These are phyloP conservation scores for Penicillium olsonii DNA, from an alignment of 2,329 filamentous ascomycete species.

Conservation along the genomic window DNA sequence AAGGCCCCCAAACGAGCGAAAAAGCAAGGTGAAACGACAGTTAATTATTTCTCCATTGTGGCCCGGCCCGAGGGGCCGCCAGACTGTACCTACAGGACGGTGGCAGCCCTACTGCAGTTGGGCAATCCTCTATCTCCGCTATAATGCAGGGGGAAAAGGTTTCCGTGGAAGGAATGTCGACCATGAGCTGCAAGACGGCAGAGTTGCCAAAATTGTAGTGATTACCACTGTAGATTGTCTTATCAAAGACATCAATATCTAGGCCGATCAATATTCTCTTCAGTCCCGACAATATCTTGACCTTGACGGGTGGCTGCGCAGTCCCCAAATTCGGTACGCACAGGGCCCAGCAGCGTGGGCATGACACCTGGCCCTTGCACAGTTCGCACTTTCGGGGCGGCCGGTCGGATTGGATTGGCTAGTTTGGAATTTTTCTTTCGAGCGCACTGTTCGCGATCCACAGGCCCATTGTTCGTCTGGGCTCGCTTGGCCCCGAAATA, in stretches of 20 bases:
- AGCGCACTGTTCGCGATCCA: conserved; percentile 2
- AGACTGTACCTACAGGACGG: conserved; percentile 5
- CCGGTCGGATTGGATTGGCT: not conserved
- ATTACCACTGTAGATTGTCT: not conserved
- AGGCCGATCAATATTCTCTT: not conserved
- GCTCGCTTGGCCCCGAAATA: conserved; percentile 5
- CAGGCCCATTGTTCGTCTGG: not conserved
- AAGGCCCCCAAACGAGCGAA: not conserved
- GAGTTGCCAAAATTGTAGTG: not conserved
- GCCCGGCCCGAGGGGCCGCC: conserved; percentile 20
- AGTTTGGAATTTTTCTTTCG: not conserved
- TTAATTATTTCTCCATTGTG: conserved; percentile 17
- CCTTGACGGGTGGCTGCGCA: conserved; percentile 14
- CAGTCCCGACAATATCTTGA: conserved; percentile 1
- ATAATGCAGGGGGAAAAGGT: conserved; percentile 2
- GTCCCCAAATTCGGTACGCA: conserved; percentile 5
- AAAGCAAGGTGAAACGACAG: conserved; percentile 20
- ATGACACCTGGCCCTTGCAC: conserved; percentile 22
- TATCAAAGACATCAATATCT: not conserved
- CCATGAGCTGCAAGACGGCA: not conserved
- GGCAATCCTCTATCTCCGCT: not conserved
- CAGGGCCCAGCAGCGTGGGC: conserved; percentile 18
- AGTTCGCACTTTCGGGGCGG: not conserved
- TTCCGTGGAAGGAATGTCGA: not conserved
- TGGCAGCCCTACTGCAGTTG: conserved; percentile 16